Evolutionary conservation across 116 monocot species (phyloP), one percentile per base, ranked within the genome.

Genomic region (Phalaenopsis hybrid): DNA sequence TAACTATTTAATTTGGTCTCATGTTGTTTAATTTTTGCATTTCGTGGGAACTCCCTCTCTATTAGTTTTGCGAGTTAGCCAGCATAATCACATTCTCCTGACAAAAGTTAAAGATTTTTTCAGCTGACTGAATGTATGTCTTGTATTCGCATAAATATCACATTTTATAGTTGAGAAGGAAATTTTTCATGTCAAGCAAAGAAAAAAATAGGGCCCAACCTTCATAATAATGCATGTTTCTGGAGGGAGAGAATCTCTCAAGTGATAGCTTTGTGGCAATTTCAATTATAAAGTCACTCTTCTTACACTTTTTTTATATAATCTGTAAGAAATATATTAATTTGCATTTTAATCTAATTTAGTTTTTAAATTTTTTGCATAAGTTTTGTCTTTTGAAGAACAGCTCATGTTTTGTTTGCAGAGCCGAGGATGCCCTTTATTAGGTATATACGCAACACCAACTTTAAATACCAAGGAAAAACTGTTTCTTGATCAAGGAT

Each of bases 341-440:
- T 21, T 25, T 63, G 23, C 63, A 63, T 6, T 63, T 63, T 63
- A 63, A 63, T 63, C 20, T 63, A 21, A 2, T 63, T n/a, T 21
- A 63, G 23, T 0, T 63, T 63, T 25, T 7, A 21, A 25, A 1
- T 75, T 75, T 18, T n/a, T 44, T 75, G 5, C 2, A 21, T 20
- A 34, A 10, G 0, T 21, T 34, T 72, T 46, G 17, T 13, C n/a
- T 75, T 45, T 11, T 44, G 8, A 20, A 45, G 46, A 74, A 12
- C 70, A 48, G 44, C 2, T 25, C 45, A 49, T 61, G 16, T 81
- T 90, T 77, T 2, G 61, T 76, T 79, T 90, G 78, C 88, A 98
- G 98, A 95, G 98, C 82, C 88, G 98, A 86, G 95, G 98, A 82
- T 98, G 98, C 81, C 87, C 98, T 76, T 89, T 98, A 23, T 86